Percentiles rank a stretch among this genome's conserved stretches.
phyloP scores from a whole-genome alignment of 83 land plant genomes.

The Picea abies region DNA sequence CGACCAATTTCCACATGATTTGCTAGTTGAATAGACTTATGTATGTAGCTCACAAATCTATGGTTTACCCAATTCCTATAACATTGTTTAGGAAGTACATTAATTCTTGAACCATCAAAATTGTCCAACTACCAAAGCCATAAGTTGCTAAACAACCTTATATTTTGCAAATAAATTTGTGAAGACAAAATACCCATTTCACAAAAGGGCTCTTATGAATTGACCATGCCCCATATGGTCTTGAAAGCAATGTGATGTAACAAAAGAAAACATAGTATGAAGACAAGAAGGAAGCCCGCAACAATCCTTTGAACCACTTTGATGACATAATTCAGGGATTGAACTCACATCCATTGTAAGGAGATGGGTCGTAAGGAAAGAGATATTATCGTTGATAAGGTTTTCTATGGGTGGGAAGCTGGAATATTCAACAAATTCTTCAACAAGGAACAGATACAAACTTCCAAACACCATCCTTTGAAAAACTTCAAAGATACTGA shows the following conservation, averaged over 20 bases:
- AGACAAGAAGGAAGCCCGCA: neutral
- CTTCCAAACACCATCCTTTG: neutral
- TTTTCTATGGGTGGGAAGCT: neutral
- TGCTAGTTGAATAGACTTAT: no score
- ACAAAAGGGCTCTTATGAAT: neutral
- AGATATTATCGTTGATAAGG: neutral
- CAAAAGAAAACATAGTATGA: neutral
- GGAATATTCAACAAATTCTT: neutral
- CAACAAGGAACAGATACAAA: neutral
- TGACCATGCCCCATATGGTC: neutral
- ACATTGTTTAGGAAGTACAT: no score
- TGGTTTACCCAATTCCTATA: no score
- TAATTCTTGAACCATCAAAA: no score
- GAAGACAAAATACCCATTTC: neutral
- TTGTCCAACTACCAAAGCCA: no score
- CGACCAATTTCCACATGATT: no score
- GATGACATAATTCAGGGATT: no score
- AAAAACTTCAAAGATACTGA: neutral
- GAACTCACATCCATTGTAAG: no score
- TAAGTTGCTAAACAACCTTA: no score
- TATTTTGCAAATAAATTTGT: neutral
- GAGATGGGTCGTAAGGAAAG: neutral
- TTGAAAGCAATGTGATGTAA: neutral
- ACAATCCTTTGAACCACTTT: neutral
- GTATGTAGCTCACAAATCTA: no score